phyloP scores from a whole-genome alignment of 2,329 filamentous ascomycete genomes.

The Ophiostoma ips region DNA sequence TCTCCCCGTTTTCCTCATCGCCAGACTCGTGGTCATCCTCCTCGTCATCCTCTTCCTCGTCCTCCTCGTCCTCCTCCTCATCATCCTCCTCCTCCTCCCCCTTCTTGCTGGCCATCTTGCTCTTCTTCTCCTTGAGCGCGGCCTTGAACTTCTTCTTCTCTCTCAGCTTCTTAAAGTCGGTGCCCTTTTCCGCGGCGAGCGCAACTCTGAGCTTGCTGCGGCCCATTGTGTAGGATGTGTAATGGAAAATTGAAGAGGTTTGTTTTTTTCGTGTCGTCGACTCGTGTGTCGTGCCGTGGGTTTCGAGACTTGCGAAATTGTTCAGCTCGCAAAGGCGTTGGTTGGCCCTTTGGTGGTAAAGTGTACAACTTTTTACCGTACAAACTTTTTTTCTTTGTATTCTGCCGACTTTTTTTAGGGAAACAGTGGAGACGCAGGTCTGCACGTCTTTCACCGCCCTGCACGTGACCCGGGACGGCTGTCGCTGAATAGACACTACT shows the following conservation, averaged over 20 bases:
- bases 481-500: too few relatives aligned
- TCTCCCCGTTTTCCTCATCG: slow-evolving; percentile 16
- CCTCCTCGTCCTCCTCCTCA: slow-evolving; percentile 20
- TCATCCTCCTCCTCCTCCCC: slow-evolving; percentile 24
- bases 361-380: neutral
- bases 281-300: too few relatives aligned
- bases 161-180: slow-evolving; percentile 38
- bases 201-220: slow-evolving; percentile 38
- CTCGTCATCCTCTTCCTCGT: slow-evolving; percentile 16
- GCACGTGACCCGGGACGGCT: neutral
- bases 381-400: slow-evolving; percentile 2
- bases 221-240: slow-evolving; percentile 10
- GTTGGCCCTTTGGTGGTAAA: neutral
- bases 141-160: slow-evolving; percentile 34
- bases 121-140: slow-evolving; percentile 20
- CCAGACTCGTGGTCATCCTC: slow-evolving; percentile 18
- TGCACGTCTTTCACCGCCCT: slow-evolving; percentile 7
- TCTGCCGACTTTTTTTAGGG: neutral
- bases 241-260: neutral
- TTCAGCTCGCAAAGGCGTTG: too few relatives aligned
- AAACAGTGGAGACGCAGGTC: neutral
- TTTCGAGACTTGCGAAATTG: too few relatives aligned
- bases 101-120: slow-evolving; percentile 26
- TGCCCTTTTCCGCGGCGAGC: slow-evolving; percentile 39
- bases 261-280: too few relatives aligned